A percentile compares a stretch with the other conserved stretches of the same genome.
Evolutionary conservation across 2,329 filamentous ascomycete genomes (phyloP).

Genomic region (Nothomitra cinnamomea): DNA sequence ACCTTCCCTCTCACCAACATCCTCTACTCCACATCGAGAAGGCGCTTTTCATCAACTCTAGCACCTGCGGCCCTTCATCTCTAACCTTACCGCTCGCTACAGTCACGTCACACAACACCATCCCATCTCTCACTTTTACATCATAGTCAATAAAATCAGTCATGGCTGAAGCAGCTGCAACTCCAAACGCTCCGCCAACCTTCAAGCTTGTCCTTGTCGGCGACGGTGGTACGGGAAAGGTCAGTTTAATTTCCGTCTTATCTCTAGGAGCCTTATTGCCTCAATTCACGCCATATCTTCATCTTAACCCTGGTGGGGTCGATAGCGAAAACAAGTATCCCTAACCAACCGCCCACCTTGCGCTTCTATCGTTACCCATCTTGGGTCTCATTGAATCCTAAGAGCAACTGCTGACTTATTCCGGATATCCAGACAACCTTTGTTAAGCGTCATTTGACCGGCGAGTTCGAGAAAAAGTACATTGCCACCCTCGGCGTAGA

Average conservation of each 20-base stretch:
- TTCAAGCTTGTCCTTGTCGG: conserved; percentile 99
- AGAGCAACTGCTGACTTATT: not conserved
- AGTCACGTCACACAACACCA: not conserved
- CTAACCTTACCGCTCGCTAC: not conserved
- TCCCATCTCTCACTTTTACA: conserved; percentile 2
- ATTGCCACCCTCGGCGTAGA: conserved; percentile 99
- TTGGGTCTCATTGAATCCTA: not conserved
- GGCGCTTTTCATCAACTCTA: not conserved
- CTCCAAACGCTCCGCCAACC: conserved; percentile 33
- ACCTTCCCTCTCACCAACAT: not conserved
- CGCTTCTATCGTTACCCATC: not conserved
- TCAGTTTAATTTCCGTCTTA: conserved; percentile 28
- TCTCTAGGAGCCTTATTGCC: not conserved
- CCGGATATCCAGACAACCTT: conserved; percentile 69
- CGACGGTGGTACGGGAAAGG: conserved; percentile 99
- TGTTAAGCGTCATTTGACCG: conserved; percentile 99
- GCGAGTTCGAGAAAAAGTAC: conserved; percentile 99
- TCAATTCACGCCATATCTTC: not conserved
- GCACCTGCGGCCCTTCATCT: not conserved
- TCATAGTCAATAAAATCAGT: conserved; percentile 7
- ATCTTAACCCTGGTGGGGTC: not conserved
- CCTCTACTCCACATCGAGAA: not conserved
- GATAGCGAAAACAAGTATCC: no score
- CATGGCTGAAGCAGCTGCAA: conserved; percentile 41
- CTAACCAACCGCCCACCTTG: no score